A percentile compares a stretch with the other conserved stretches of the same genome.
phyloP scores from a whole-genome alignment of 177 flowering plant genomes.

The Vitis hybrid region DNA sequence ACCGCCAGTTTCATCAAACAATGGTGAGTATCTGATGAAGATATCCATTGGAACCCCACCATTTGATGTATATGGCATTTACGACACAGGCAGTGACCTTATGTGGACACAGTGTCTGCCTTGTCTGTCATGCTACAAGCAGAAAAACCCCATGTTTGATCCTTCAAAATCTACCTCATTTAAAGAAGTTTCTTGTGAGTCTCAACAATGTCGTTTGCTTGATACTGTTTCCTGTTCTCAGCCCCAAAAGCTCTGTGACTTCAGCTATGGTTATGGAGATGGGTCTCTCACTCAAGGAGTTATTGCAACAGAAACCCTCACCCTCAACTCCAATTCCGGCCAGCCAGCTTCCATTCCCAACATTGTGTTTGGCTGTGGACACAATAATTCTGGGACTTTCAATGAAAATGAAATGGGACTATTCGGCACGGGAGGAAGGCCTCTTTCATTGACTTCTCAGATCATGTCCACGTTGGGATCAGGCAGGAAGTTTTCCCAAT shows the following conservation, averaged over 20 bases:
- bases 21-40: conserved; percentile 34
- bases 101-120: conserved; percentile 45
- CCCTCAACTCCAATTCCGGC: conserved; percentile 5
- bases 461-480: conserved; percentile 9
- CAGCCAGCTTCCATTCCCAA: conserved; percentile 2
- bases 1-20: background rate
- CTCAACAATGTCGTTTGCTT: background rate
- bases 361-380: conserved; percentile 37
- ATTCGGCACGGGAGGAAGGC: conserved; percentile 36
- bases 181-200: background rate
- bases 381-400: conserved; percentile 26
- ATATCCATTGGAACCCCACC: conserved; percentile 42
- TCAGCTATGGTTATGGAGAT: conserved; percentile 23
- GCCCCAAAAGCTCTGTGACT: conserved; percentile 10
- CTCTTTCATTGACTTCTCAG: conserved; percentile 29
- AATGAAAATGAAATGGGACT: conserved; percentile 24
- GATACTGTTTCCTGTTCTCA: conserved; percentile 2
- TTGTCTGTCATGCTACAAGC: conserved; percentile 31
- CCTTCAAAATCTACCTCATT: conserved; percentile 29
- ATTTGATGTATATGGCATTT: conserved; percentile 25
- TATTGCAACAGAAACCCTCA: conserved; percentile 23
- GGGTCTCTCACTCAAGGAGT: conserved; percentile 23
- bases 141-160: conserved; percentile 26
- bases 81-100: conserved; percentile 48
- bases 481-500: conserved; percentile 39